Base-by-base conservation (phyloP, 805 yeast genomes). In the Candida germanica region DNA sequence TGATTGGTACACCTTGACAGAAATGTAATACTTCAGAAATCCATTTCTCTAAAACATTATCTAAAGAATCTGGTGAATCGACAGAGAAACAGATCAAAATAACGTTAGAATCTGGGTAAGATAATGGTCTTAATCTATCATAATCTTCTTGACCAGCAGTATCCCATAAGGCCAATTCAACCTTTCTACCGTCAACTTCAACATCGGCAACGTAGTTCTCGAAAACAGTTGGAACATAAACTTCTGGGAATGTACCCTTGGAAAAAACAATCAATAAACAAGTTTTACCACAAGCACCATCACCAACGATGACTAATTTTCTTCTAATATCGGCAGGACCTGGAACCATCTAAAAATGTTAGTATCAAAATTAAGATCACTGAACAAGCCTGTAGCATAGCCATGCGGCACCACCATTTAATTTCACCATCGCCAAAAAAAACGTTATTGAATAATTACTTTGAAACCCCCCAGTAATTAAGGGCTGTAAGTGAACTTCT, bases 141-240 rank as follows among this genome's bases (percentile, higher is more conserved):
- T n/a, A n/a, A n/a, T n/a, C n/a, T 73, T 88, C 97, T 77, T 88
- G 97, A 48, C 97, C 97, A 38, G 97, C 96, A 50, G 96, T 88
- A 87, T 88, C 96, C 96, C 96, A 88, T 49, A 88, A 72, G 6
- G 96, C 95, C 64, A 88, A 72, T 61, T 89, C 96, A 40, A 91
- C 97, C 44, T 60, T 66, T 62, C 72, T 65, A 26, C 71, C 71
- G 41, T 66, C 72, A 26, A 66, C 96, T 47, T 65, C 71, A 40
- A 91, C 97, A 61, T 88, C 96, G 31, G 97, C 95, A 53, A 91
- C 97, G 64, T 91, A 93, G 73, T 89, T 93, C 64, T 91, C 98
- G 56, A 91, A 91, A 43, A 91, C 98, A 16, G 96, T 87, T 57
- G 96, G 96, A 32, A 88, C 96, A 59, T 87, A 87, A 45, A 87